Conservation (phyloP, 176 grass and related monocot species). For the Calamus simplicifolius region DNA sequence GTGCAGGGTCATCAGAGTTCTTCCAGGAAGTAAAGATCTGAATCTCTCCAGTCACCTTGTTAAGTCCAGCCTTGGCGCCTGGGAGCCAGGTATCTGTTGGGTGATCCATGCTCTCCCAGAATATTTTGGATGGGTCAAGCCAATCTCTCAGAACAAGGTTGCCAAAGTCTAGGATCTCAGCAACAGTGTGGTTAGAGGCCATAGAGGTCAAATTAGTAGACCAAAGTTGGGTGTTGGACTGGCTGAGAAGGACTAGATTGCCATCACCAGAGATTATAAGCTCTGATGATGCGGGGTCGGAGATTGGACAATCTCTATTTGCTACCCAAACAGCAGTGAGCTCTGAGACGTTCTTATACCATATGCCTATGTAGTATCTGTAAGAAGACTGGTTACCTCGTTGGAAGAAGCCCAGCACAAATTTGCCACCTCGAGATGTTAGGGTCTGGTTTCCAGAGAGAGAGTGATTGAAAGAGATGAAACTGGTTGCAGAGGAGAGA, state of each 20-base stretch:
- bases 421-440: conserved; percentile 37
- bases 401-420: conserved; percentile 59
- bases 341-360: conserved; percentile 58
- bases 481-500: conserved; percentile 32
- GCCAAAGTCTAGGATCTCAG: conserved; percentile 37
- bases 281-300: conserved; percentile 30
- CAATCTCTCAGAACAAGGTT: conserved; percentile 56
- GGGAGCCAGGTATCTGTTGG: conserved; percentile 76
- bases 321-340: conserved; percentile 49
- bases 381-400: conserved; percentile 18
- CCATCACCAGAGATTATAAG: conserved; percentile 44
- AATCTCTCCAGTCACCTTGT: conserved; percentile 41
- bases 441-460: conserved; percentile 51
- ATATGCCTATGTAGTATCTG: conserved; percentile 80
- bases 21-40: conserved; percentile 59
- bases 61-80: conserved; percentile 40
- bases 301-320: conserved; percentile 31
- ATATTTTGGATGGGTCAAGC: conserved; percentile 34
- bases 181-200: conserved; percentile 35
- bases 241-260: conserved; percentile 67
- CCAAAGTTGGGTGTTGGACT: conserved; percentile 50
- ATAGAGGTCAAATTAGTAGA: conserved; percentile 38
- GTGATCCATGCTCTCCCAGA: conserved; percentile 81
- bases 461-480: conserved; percentile 45
- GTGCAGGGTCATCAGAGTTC: conserved; percentile 34